phyloP scores from a whole-genome alignment of 2,329 filamentous ascomycete species.

The Beauveria asiatica region DNA sequence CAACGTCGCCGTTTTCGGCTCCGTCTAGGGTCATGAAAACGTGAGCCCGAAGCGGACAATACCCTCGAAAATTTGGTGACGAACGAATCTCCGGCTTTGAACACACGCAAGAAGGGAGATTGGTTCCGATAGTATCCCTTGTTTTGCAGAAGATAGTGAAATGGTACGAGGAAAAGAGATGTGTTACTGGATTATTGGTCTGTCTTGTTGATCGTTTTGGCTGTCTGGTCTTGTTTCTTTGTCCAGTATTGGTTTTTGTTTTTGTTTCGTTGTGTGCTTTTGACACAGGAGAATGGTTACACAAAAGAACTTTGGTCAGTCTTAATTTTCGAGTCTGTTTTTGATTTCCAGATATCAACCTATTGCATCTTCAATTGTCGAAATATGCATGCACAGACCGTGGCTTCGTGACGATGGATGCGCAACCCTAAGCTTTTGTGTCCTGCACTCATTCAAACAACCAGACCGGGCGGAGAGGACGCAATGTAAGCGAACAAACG shows the following conservation, averaged over 20 bases:
- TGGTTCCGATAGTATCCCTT: not conserved
- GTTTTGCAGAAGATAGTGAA: not conserved
- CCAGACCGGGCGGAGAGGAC: not conserved
- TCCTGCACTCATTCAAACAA: not conserved
- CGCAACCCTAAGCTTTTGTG: not conserved
- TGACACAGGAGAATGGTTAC: conserved; percentile 9
- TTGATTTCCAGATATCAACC: not conserved
- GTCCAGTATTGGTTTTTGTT: not conserved
- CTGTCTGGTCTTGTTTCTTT: not conserved
- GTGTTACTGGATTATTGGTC: not conserved
- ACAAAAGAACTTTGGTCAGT: conserved; percentile 10
- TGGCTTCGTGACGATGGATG: not conserved
- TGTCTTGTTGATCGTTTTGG: not conserved
- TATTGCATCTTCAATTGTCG: not conserved
- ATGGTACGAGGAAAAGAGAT: not conserved
- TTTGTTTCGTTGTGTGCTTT: conserved; percentile 1
- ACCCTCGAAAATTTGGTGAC: not conserved
- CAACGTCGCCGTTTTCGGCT: not conserved
- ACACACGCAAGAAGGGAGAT: not conserved
- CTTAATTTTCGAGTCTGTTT: not conserved
- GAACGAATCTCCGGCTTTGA: not conserved
- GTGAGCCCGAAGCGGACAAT: not conserved
- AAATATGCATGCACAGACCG: not conserved
- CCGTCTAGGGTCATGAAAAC: not conserved
- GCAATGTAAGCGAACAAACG: not conserved